phyloP scores from a whole-genome alignment of 2,329 filamentous ascomycete genomes.

The Botrytis medusae region DNA sequence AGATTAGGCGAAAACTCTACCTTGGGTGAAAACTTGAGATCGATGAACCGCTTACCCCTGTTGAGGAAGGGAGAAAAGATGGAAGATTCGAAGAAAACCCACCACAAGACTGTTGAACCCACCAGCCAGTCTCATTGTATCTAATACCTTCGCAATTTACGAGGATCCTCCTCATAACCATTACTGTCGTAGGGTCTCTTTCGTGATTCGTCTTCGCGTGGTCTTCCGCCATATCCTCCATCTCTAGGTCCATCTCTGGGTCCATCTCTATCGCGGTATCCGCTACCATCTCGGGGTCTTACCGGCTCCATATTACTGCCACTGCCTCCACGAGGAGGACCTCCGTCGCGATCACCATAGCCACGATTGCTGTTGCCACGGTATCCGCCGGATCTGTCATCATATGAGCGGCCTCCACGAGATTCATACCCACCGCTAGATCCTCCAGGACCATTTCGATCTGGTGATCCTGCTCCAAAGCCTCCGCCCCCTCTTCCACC shows the following conservation, averaged over 20 bases:
- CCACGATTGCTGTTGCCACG: slow-evolving; percentile 45
- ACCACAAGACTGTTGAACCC: slow-evolving; percentile 44
- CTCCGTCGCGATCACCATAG: slow-evolving; percentile 43
- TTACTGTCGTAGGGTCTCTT: slow-evolving; percentile 60
- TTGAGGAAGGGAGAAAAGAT: slow-evolving; percentile 41
- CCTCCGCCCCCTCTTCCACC: slow-evolving; percentile 37
- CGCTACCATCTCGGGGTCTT: slow-evolving; percentile 59
- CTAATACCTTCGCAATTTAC: slow-evolving; percentile 64
- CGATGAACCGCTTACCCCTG: slow-evolving; percentile 43
- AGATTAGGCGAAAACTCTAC: slow-evolving; percentile 36
- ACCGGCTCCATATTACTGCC: slow-evolving; percentile 86
- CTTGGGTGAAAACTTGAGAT: slow-evolving; percentile 36
- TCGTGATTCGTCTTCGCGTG: slow-evolving; percentile 53
- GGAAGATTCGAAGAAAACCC: slow-evolving; percentile 48
- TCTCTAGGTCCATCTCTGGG: slow-evolving; percentile 53
- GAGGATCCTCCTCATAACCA: slow-evolving; percentile 77
- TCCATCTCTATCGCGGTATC: slow-evolving; percentile 55
- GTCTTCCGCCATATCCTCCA: slow-evolving; percentile 52
- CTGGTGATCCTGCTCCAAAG: slow-evolving; percentile 35
- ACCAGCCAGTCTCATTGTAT: slow-evolving; percentile 38
- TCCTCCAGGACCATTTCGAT: slow-evolving; percentile 39
- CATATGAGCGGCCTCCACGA: slow-evolving; percentile 58
- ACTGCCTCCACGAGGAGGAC: slow-evolving; percentile 36
- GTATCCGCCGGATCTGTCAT: slow-evolving; percentile 55
- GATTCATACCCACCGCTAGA: slow-evolving; percentile 52